Base-by-base conservation (phyloP, 2,329 filamentous ascomycete species). In the Ascochyta fabae region DNA sequence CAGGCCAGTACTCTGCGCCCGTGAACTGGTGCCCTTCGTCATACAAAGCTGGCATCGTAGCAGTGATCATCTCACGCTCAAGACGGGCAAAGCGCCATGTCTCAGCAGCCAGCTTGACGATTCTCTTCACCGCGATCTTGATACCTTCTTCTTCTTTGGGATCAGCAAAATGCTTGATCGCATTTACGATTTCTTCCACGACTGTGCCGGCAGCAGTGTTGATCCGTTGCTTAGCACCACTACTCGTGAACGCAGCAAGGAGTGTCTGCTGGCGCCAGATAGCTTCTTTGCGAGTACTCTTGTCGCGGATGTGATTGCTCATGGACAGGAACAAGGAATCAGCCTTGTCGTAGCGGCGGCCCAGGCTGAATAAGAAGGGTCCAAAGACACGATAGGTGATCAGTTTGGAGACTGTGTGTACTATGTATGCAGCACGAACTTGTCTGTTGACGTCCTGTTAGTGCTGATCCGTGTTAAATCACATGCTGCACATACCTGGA, bases 221-320 rank as follows among this genome's bases (percentile, higher is more conserved):
- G 64, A 84, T 84, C 16, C 81, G 79, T 61, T 83, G 79, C 59
- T 85, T 85, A 1, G 83, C 83, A 53, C 82, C 81, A 2, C 80
- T 81, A 33, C 81, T 80, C 6, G 82, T 84, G 68, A 84, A 85
- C 8, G 83, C 81, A 16, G 83, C 83, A 57, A 83, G 81, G 13
- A 85, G 78, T 2, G 83, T 85, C 60, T 85, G 82, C 53, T 84
- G 82, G 48, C 83, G 76, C 83, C 83, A 85, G 54, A 84, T 81
- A 4, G 83, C 81, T 66, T 85, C 83, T 53, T 82, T 81, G 9
- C 82, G 77, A 19, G 82, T 80, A 50, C 81, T 84, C 62, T 85
- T 85, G 48, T 80, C 79, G 31, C 83, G 80, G 47, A 86, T 83
- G 48, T 84, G 80, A 64, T 80, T 79, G 27, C 83, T 84, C 58